These are phyloP conservation scores for Puccinia hordei DNA, from an alignment of 1,284 basidiomycete genomes.

Conservation along the genomic window DNA sequence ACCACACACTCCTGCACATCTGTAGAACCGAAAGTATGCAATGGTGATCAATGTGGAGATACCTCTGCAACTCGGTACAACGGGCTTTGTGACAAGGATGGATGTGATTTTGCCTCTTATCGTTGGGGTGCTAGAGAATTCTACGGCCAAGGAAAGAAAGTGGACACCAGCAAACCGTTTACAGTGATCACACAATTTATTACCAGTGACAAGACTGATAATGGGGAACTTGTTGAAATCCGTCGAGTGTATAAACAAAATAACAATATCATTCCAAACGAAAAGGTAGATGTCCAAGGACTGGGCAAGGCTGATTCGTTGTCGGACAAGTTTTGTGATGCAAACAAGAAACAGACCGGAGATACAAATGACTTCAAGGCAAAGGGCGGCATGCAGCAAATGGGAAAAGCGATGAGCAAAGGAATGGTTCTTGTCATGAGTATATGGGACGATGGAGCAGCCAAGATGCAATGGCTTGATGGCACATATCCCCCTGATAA, in stretches of 20 bases:
- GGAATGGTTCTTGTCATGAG: constrained; percentile 39
- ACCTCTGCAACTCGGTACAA: not conserved
- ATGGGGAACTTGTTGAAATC: constrained; percentile 4
- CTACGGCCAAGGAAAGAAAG: constrained; percentile 20
- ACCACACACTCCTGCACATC: constrained; percentile 5
- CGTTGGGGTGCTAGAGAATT: constrained; percentile 23
- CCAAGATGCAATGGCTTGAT: constrained; percentile 34
- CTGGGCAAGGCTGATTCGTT: not conserved
- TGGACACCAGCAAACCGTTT: constrained; percentile 22
- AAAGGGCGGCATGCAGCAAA: constrained; percentile 10
- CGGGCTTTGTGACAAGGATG: constrained; percentile 31
- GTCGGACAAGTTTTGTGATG: constrained; percentile 13
- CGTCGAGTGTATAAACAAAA: constrained; percentile 17
- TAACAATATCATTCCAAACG: constrained; percentile 1
- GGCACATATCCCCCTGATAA: not conserved
- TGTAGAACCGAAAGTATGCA: not conserved
- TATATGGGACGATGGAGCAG: constrained; percentile 27
- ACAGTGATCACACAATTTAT: constrained; percentile 34
- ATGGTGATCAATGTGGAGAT: constrained; percentile 12
- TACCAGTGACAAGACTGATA: not conserved
- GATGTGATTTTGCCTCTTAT: constrained; percentile 37
- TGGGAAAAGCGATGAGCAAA: constrained; percentile 17
- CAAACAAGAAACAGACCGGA: not conserved
- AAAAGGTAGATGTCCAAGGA: not conserved
- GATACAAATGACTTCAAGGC: not conserved